Conservation (phyloP, 2,329 filamentous ascomycete genomes). For the Chrysoporthe deuterocubensis region DNA sequence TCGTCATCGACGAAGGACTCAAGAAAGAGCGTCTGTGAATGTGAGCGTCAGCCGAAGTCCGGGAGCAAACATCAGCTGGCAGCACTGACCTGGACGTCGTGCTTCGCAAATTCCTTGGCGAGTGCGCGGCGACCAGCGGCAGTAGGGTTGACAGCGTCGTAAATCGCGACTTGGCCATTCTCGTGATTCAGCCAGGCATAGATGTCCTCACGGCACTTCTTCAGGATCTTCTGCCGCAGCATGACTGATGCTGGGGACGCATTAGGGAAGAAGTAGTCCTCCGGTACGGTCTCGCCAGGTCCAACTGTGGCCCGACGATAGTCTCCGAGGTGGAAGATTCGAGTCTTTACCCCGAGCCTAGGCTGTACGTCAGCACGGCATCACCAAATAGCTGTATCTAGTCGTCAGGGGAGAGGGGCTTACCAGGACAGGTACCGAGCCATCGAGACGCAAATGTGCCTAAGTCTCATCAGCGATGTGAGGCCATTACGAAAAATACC, state of each 20-base stretch:
- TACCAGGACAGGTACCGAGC: conserved; percentile 91
- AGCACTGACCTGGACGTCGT: conserved; percentile 77
- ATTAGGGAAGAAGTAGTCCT: conserved; percentile 97
- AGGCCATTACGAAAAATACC: not conserved
- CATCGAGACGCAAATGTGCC: conserved; percentile 93
- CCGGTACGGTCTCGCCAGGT: conserved; percentile 80
- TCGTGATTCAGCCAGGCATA: conserved; percentile 96
- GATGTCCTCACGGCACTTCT: conserved; percentile 96
- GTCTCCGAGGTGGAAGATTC: conserved; percentile 96
- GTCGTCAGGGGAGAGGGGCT: not conserved
- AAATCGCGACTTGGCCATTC: conserved; percentile 97
- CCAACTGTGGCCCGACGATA: conserved; percentile 92
- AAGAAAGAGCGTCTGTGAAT: conserved; percentile 84
- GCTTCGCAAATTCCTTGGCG: conserved; percentile 96
- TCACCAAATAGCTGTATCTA: not conserved
- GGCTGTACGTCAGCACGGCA: conserved; percentile 27
- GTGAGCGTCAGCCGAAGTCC: conserved; percentile 22
- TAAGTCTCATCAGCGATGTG: conserved; percentile 40
- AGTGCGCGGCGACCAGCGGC: conserved; percentile 79
- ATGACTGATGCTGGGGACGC: conserved; percentile 92
- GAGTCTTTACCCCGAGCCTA: conserved; percentile 94
- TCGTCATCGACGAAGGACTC: conserved; percentile 95
- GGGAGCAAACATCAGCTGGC: conserved; percentile 9
- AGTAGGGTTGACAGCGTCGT: conserved; percentile 95
- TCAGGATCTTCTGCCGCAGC: conserved; percentile 93